Percentiles rank a stretch among this genome's conserved stretches.
Conservation (phyloP, 208 protist genomes). For the Vickermania ingenoplastis region DNA sequence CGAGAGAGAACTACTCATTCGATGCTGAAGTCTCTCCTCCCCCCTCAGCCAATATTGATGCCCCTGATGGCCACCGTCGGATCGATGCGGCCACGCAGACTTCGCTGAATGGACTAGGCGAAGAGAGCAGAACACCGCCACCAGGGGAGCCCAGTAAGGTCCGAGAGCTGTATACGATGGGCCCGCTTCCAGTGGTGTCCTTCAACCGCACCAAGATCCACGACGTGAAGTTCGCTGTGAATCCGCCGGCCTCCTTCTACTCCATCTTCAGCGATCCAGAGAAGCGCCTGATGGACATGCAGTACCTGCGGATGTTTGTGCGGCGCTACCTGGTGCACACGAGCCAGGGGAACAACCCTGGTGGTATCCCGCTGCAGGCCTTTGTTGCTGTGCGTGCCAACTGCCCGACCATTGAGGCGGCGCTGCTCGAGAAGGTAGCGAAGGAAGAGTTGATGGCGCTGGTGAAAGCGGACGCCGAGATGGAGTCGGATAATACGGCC, state of each 20-base stretch:
- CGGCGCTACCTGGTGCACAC: slow-evolving; percentile 79
- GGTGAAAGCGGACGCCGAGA: slow-evolving; percentile 45
- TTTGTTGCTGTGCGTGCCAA: slow-evolving; percentile 53
- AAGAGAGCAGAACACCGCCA: background rate
- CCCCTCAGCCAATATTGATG: no score
- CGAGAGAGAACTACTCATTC: no score
- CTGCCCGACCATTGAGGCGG: slow-evolving; percentile 39
- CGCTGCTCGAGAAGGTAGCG: slow-evolving; percentile 32
- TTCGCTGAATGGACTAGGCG: no score
- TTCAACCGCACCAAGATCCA: slow-evolving; percentile 62
- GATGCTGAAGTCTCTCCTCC: no score
- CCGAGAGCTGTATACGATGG: slow-evolving; percentile 4
- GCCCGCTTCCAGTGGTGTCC: slow-evolving; percentile 64
- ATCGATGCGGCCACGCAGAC: no score
- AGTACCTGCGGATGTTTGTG: slow-evolving; percentile 79
- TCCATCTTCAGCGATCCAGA: slow-evolving; percentile 53
- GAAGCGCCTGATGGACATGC: slow-evolving; percentile 52
- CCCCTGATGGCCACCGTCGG: no score
- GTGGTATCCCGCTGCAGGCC: slow-evolving; percentile 39
- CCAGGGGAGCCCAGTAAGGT: background rate
- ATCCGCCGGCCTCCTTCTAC: slow-evolving; percentile 42
- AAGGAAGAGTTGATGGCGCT: slow-evolving; percentile 58
- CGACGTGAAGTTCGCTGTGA: slow-evolving; percentile 50
- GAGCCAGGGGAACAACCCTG: slow-evolving; percentile 60
- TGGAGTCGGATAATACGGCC: slow-evolving; percentile 8